Base-by-base conservation (phyloP, 1,284 basidiomycete species). In the Xanthoconium separans region DNA sequence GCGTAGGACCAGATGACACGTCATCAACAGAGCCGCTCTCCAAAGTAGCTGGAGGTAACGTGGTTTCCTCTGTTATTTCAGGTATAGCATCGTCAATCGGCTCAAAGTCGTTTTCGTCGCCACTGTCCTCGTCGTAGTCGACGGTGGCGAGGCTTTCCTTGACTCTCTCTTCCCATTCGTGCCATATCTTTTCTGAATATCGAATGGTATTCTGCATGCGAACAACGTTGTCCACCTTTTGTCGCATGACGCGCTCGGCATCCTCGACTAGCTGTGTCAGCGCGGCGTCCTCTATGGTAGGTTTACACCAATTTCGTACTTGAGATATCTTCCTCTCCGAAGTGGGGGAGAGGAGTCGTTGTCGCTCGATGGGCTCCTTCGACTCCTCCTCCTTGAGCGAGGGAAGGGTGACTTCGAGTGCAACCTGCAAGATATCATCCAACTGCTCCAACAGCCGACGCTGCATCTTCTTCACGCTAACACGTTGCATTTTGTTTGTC, bases 191-290 rank as follows among this genome's bases (percentile, higher is more conserved):
- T 75, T 99, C 97, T 34, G 94, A 89, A 72, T 99, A 99, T 56
- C 93, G 82, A 61, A 99, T 97, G 24, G 95, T 98, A 70, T 98
- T 98, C 73, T 97, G 92, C 87, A 99, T 89, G 41, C 97, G 89
- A 55, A 95, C 93, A 45, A 98, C 91, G 58, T 90, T 94, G 72
- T 95, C 95, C 58, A 95, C 84, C 79, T 99, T 99, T 71, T 91
- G 86, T 36, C 91, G 82, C 79, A 97, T 91, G 36, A 96, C 83
- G 36, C 89, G 83, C 62, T 95, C 93, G 9, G 89, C 89, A 66
- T 99, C 95, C 55, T 87, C 82, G 51, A 91, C 82, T 31, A 99
- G 81, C 61, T 91, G 83, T 7, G 82, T 78, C 50, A 99, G 76
- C 0, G 93, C 95, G 1, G 84, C 76, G 66, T 99, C 97, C 55